Conservation (phyloP, 176 grass and related monocot species). For the Aegilops tauschii region DNA sequence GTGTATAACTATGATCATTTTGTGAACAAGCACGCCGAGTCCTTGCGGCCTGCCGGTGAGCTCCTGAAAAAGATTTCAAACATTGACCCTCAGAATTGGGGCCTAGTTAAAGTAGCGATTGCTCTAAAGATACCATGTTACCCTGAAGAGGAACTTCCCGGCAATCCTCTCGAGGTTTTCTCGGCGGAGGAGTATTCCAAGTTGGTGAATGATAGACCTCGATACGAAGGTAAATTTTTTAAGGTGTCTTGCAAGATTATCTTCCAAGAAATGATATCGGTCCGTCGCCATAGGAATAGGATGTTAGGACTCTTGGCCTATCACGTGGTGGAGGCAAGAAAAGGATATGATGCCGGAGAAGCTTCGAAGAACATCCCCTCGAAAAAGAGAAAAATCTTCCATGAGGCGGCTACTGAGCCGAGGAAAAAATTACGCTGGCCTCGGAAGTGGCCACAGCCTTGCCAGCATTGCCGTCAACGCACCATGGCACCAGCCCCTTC, state of each 20-base stretch:
- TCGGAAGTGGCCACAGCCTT: too few species aligned
- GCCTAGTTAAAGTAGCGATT: neutral
- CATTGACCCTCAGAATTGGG: neutral
- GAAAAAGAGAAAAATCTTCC: too few species aligned
- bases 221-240: neutral
- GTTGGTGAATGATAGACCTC: neutral
- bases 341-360: too few species aligned
- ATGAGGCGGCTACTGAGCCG: too few species aligned
- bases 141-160: neutral
- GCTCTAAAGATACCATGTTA: neutral
- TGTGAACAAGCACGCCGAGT: neutral
- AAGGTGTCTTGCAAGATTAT: neutral
- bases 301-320: too few species aligned
- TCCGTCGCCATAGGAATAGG: too few species aligned
- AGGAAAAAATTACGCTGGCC: too few species aligned
- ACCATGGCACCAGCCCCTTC: too few species aligned
- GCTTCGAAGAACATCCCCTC: too few species aligned
- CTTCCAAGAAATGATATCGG: too few species aligned
- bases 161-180: neutral
- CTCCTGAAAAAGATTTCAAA: neutral
- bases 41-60: neutral
- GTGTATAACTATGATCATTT: neutral
- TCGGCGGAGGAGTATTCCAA: neutral
- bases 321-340: too few species aligned
- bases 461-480: too few species aligned